Evolutionary conservation across 2,329 filamentous ascomycete genomes (phyloP), one percentile per base, ranked within the genome.

Genomic region (Amylocarpus encephaloides): DNA sequence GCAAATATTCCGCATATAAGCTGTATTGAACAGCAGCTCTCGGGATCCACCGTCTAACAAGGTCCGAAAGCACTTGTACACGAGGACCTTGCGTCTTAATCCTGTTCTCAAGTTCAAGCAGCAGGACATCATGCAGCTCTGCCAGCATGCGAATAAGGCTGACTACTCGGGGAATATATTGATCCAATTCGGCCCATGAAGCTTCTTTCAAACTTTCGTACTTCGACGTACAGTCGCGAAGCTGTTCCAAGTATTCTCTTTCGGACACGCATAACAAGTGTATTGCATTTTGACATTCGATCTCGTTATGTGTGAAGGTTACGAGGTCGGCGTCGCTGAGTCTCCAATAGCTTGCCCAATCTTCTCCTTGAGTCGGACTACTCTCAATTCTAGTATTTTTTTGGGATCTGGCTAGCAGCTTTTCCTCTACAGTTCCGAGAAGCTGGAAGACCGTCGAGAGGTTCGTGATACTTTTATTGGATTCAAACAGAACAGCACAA

Each of bases 1-100:
- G 22, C 22, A 26, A 26, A 26, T 4, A 4, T 7, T 26, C 22
- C 22, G 22, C 7, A 26, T 26, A 26, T 26, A 26, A 26, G 7
- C 22, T 7, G 22, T 26, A 26, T 7, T 26, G 22, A 26, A 26
- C 7, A 26, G 7, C 22, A 26, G 22, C 22, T 26, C 22, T 26
- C 22, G 22, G 22, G 22, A 26, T 26, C 22, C 22, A 26, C 43
- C 22, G 30, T 46, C 30, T 2, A 5, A 36, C 1, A 16, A 46
- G 6, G 22, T 46, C 43, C 5, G 43, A 15, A 7, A 46, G 9
- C 3, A 16, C 29, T 10, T 10, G 30, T 3, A 46, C 43, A 16
- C 43, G 35, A 13, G 43, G 43, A n/a, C 43, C 43, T 10, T 46
- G 30, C 9, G 43, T 46, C 19, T 46, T 46, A 33, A 46, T 46